Evolutionary conservation across 306 rosid genomes (phyloP).

Genomic region (Cajanus cajan): DNA sequence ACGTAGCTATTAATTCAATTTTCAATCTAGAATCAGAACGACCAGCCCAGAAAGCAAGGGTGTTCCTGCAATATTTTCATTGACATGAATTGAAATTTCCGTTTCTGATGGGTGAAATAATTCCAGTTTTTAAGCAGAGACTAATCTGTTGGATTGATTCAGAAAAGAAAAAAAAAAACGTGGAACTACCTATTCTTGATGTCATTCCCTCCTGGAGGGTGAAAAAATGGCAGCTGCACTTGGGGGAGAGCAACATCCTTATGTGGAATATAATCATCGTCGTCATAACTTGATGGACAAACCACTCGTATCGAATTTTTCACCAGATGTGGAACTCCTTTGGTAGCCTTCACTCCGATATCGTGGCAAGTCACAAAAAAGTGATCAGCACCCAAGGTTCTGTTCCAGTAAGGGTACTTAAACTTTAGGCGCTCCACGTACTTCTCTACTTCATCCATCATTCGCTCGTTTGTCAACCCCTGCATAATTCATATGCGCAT

Average conservation of each 20-base stretch:
- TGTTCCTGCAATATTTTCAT: constrained; percentile 16
- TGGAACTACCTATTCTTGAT: constrained; percentile 14
- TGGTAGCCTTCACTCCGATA: constrained; percentile 22
- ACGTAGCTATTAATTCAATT: not conserved
- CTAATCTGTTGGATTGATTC: not conserved
- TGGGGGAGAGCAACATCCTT: constrained; percentile 37
- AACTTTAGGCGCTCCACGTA: constrained; percentile 21
- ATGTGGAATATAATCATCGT: constrained; percentile 27
- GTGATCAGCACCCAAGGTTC: constrained; percentile 39
- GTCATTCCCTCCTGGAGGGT: constrained; percentile 1
- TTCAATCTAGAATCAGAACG: constrained; percentile 27
- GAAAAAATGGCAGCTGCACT: constrained; percentile 31
- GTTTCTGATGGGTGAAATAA: not conserved
- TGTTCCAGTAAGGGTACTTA: constrained; percentile 39
- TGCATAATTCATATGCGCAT: constrained; percentile 13
- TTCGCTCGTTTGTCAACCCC: constrained; percentile 17
- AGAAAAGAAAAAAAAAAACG: not conserved
- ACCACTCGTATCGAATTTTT: constrained; percentile 35
- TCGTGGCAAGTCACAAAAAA: constrained; percentile 42
- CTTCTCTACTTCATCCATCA: constrained; percentile 13
- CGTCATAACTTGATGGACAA: constrained; percentile 26
- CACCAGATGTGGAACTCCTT: constrained; percentile 14
- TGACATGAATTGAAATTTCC: not conserved
- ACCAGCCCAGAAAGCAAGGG: constrained; percentile 38
- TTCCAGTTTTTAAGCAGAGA: not conserved